Percentiles rank a stretch among this genome's conserved stretches.
These are phyloP conservation scores for Puccinia polysora DNA, from an alignment of 1,284 basidiomycete genomes.

Conservation along the genomic window DNA sequence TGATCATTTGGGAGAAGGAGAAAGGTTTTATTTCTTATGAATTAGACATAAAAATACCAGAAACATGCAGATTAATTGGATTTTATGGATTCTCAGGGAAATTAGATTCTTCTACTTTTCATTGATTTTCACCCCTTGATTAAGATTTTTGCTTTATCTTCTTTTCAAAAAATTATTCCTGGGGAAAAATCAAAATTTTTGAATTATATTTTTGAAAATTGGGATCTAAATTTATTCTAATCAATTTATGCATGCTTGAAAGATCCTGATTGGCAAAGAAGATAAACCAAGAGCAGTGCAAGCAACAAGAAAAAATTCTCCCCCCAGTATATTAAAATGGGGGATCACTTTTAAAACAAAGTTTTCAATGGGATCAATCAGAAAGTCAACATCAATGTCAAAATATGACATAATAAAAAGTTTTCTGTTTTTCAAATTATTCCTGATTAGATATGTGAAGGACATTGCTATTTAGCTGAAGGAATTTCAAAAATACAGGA, in stretches of 20 bases:
- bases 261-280: neutral
- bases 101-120: neutral
- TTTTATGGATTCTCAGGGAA: neutral
- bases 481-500: conserved; percentile 21
- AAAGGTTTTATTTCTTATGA: neutral
- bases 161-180: neutral
- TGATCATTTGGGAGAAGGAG: conserved; percentile 5
- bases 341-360: conserved; percentile 48
- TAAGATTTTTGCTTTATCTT: neutral
- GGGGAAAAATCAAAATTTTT: neutral
- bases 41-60: neutral
- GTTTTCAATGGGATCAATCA: conserved; percentile 46
- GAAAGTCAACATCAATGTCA: conserved; percentile 49
- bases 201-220: too few relatives aligned
- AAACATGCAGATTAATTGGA: neutral
- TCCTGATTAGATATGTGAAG: neutral
- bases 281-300: conserved; percentile 45
- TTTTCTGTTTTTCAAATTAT: conserved; percentile 37
- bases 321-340: conserved; percentile 50
- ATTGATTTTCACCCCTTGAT: neutral
- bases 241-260: conserved; percentile 13
- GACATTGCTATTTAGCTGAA: conserved; percentile 14
- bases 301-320: conserved; percentile 49
- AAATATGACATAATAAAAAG: conserved; percentile 51
- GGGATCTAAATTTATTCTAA: neutral